These are phyloP conservation scores for Saturnispora bothae DNA, from an alignment of 805 yeast genomes.

Conservation along the genomic window DNA sequence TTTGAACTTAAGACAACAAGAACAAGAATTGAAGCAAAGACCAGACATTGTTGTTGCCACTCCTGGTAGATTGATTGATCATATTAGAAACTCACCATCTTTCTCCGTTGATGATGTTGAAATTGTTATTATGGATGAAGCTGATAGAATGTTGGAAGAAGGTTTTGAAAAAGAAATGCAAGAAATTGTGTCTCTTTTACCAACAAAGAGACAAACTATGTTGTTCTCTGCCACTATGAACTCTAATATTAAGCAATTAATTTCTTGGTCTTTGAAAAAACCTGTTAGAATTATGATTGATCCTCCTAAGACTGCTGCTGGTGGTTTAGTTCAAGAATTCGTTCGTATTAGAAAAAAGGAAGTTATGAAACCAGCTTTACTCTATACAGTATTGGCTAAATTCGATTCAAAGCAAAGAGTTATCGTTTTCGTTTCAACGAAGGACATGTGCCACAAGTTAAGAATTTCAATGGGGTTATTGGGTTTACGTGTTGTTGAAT, in stretches of 20 bases:
- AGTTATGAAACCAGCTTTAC: slow-evolving; percentile 67
- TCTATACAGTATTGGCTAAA: slow-evolving; percentile 59
- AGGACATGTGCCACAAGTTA: slow-evolving; percentile 80
- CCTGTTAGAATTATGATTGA: slow-evolving; percentile 95
- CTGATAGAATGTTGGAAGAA: slow-evolving; percentile 98
- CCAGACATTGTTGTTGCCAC: slow-evolving; percentile 98
- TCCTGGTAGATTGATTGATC: slow-evolving; percentile 98
- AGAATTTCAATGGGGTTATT: slow-evolving; percentile 65
- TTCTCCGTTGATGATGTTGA: slow-evolving; percentile 87
- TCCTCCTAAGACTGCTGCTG: slow-evolving; percentile 91
- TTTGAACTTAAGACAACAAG: slow-evolving; percentile 87
- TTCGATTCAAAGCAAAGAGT: slow-evolving; percentile 58
- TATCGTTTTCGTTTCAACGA: slow-evolving; percentile 86
- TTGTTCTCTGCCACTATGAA: slow-evolving; percentile 98
- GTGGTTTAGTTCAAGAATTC: slow-evolving; percentile 86
- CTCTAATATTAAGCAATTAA: slow-evolving; percentile 76
- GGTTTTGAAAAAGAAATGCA: slow-evolving; percentile 94
- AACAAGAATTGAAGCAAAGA: slow-evolving; percentile 79
- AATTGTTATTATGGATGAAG: slow-evolving; percentile 90
- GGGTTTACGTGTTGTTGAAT: slow-evolving; percentile 69
- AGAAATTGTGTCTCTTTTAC: slow-evolving; percentile 79
- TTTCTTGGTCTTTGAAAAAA: slow-evolving; percentile 75
- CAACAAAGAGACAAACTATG: slow-evolving; percentile 86
- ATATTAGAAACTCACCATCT: slow-evolving; percentile 87
- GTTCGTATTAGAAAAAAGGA: slow-evolving; percentile 91